A percentile compares a stretch with the other conserved stretches of the same genome.
phyloP scores from a whole-genome alignment of 805 yeast genomes.

The Cephaloascus fragrans region DNA sequence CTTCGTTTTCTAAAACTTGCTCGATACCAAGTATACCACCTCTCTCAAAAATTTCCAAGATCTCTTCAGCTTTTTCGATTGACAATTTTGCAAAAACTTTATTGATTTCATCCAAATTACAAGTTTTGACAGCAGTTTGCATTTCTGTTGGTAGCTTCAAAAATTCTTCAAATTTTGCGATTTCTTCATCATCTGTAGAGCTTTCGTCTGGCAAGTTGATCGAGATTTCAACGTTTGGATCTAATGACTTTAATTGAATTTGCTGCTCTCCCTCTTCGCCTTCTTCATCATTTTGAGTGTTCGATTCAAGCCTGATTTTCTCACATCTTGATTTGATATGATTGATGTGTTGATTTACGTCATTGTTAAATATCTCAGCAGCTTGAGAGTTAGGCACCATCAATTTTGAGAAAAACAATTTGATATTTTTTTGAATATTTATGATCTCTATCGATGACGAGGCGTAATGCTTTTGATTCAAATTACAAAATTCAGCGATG shows the following conservation, averaged over 20 bases:
- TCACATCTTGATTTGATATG: constrained; percentile 76
- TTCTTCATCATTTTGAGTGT: constrained; percentile 17
- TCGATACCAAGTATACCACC: constrained; percentile 80
- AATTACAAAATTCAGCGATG: constrained; percentile 35
- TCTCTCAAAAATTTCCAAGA: constrained; percentile 65
- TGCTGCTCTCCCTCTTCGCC: constrained; percentile 57
- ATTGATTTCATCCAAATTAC: constrained; percentile 69
- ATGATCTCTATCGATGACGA: constrained; percentile 14
- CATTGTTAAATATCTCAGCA: constrained; percentile 55
- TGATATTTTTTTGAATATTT: constrained; percentile 33
- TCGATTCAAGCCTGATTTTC: constrained; percentile 45
- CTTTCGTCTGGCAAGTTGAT: constrained; percentile 58
- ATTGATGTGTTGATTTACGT: constrained; percentile 60
- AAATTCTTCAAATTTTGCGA: constrained; percentile 42
- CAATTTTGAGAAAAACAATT: constrained; percentile 59
- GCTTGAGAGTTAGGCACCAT: constrained; percentile 49
- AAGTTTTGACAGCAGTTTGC: constrained; percentile 69
- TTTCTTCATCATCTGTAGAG: constrained; percentile 35
- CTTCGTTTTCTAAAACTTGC: constrained; percentile 64
- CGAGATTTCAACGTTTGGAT: constrained; percentile 67
- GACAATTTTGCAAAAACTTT: constrained; percentile 66
- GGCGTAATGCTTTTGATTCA: constrained; percentile 4
- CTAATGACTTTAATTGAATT: constrained; percentile 82
- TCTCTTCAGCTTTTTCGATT: constrained; percentile 69
- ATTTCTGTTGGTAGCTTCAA: constrained; percentile 47